Evolutionary conservation across 2,329 filamentous ascomycete species (phyloP), one percentile per base, ranked within the genome.

Genomic region (Penicillium sp.): DNA sequence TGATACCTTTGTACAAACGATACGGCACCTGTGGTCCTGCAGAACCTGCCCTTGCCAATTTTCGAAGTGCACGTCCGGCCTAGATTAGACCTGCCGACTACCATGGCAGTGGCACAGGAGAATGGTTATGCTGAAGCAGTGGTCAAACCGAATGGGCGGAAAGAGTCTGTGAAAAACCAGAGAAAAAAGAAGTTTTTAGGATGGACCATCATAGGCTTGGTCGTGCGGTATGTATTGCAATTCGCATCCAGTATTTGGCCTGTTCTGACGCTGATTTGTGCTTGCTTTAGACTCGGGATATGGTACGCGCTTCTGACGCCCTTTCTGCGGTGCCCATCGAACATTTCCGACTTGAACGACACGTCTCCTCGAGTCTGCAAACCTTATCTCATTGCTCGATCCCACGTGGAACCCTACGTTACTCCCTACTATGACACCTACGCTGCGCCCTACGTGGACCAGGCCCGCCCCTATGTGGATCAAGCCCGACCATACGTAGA

Each of bases 301-400:
- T 99, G 93, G 93, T 96, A 95, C 73, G 83, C 87, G 35, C 87
- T 98, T 62, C 75, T 92, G 59, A 95, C 90, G 24, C 79, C 95
- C 54, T 76, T 93, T 57, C 90, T 99, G 73, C 86, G 88, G 59
- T 99, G 93, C 74, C 93, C 93, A 13, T 80, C 87, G 3, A 85
- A 84, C 9, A 76, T 88, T 58, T 83, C 87, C 27, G 82, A 85
- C 26, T 84, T 95, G 68, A 84, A 85, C 66, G 84, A 89, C 26
- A 77, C 82, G 29, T 90, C 91, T 1, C 90, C 93, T 1, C 82
- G 79, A 62, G 84, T 98, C 60, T 99, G 95, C 83, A 88, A 88
- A 69, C 88, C 90, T 10, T 97, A 97, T 67, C 70, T 88, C 33
- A 76, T 82, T 82, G 89, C 78, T 76, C 86, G 77, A 66, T 86